Evolutionary conservation across 2,329 filamentous ascomycete genomes (phyloP).

Genomic region (Aspergillus aculeatus): DNA sequence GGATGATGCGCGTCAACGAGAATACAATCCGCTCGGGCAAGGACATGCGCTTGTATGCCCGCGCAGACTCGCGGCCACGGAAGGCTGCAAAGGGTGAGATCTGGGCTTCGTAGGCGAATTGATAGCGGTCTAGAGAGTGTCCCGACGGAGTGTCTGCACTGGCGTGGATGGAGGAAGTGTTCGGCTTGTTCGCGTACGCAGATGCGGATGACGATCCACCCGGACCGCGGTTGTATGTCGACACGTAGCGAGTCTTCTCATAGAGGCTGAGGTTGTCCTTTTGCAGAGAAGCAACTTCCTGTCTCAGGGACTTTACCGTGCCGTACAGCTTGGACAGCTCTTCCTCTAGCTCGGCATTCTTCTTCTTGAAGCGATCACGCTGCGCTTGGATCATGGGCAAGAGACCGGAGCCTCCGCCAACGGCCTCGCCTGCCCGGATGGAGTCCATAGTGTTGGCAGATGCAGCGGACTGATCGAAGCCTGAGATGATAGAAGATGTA

Average conservation of each 20-base stretch:
- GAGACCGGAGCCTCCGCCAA: constrained; percentile 79
- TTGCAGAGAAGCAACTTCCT: constrained; percentile 87
- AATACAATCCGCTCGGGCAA: constrained; percentile 87
- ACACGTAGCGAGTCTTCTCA: constrained; percentile 96
- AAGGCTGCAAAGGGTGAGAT: constrained; percentile 96
- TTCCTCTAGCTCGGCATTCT: constrained; percentile 84
- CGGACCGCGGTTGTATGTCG: constrained; percentile 78
- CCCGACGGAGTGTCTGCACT: constrained; percentile 61
- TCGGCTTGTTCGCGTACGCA: constrained; percentile 63
- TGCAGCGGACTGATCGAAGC: constrained; percentile 71
- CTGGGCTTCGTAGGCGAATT: constrained; percentile 89
- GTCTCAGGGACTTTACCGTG: constrained; percentile 78
- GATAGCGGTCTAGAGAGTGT: constrained; percentile 77
- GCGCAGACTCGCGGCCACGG: constrained; percentile 83
- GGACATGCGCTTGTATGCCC: constrained; percentile 91
- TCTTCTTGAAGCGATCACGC: constrained; percentile 96
- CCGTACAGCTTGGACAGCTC: constrained; percentile 83
- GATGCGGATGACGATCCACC: constrained; percentile 64
- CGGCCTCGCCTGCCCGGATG: constrained; percentile 63
- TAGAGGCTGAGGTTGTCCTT: constrained; percentile 96
- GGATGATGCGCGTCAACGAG: constrained; percentile 83
- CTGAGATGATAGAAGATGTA: constrained; percentile 96
- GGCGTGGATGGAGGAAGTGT: constrained; percentile 68
- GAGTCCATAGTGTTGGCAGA: constrained; percentile 55
- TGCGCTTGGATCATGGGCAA: constrained; percentile 98